Percentiles rank a stretch among this genome's conserved stretches.
phyloP scores from a whole-genome alignment of 352 stramenopile species.

The Thraustotheca clavata region DNA sequence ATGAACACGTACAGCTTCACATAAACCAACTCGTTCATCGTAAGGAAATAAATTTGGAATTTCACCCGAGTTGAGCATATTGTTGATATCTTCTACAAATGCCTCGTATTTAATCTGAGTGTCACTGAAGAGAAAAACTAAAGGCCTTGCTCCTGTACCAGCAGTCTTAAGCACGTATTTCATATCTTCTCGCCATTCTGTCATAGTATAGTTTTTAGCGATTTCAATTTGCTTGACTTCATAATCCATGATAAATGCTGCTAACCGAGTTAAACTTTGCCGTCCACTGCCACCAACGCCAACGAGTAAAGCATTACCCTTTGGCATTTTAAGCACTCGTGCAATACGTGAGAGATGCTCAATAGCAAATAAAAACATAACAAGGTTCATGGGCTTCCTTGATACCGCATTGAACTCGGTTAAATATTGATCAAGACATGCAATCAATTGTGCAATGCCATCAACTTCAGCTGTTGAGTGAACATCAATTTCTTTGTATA shows the following conservation, averaged over 20 bases:
- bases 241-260: constrained; percentile 90
- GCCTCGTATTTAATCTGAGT: constrained; percentile 94
- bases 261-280: constrained; percentile 88
- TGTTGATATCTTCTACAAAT: constrained; percentile 96
- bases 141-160: constrained; percentile 71
- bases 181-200: constrained; percentile 93
- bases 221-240: constrained; percentile 93
- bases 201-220: constrained; percentile 91
- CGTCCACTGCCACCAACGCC: constrained; percentile 89
- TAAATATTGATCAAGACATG: constrained; percentile 85
- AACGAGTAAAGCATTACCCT: constrained; percentile 89
- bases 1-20: constrained; percentile 82
- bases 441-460: constrained; percentile 71
- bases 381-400: constrained; percentile 92
- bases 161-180: constrained; percentile 87
- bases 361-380: constrained; percentile 95
- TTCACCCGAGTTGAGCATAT: constrained; percentile 93
- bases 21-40: constrained; percentile 87
- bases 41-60: constrained; percentile 93
- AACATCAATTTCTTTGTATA: constrained; percentile 81
- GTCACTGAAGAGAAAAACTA: constrained; percentile 93
- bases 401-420: constrained; percentile 89
- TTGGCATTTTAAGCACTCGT: constrained; percentile 91
- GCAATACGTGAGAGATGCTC: constrained; percentile 90
- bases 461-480: constrained; percentile 52